Base-by-base conservation (phyloP, 2,329 filamentous ascomycete genomes). In the Calonectria leucothoes region DNA sequence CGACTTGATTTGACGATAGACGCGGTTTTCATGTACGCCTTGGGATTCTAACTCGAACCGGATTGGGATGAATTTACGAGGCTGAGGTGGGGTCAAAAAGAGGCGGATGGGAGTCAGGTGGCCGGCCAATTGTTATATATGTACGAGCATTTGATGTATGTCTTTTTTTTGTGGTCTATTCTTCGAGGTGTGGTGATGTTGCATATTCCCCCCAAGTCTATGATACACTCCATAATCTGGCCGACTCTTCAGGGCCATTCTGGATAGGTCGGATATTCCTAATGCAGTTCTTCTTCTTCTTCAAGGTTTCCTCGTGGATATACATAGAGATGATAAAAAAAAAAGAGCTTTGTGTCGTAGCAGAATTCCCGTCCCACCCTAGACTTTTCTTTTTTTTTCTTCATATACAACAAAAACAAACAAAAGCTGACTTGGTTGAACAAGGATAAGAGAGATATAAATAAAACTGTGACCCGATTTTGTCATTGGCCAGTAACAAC, bases 41-140 rank as follows among this genome's bases (percentile, higher is more conserved):
- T 69, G 70, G 33, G 72, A 71, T 73, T 63, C 68, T 37, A 57
- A 65, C 42, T 49, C 31, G n/a, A 57, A 51, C 63, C n/a, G 42
- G 72, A 55, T 35, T 69, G 31, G 39, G 69, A 69, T 35, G 61
- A 59, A 70, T 68, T 75, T 63, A 76, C 55, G 65, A 70, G 61
- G 66, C 57, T 64, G 70, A 59, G 68, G 64, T 37, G 66, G 69
- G 68, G 65, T 42, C 57, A 66, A 69, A 77, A 69, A 72, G 71
- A 75, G 76, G 70, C 71, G 78, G 78, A 70, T 72, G 75, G 76
- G 77, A 76, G 74, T 78, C 74, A 69, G 66, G 71, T 25, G 74
- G 77, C 70, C 39, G 74, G 77, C 70, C 39, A 75, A 66, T 68
- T 77, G 69, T 52, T 68, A 76, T 69, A 69, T 69, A 29, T 79